Evolutionary conservation across 108 stramenopile genomes (phyloP), one percentile per base, ranked within the genome.

Genomic region (Nitzschia sp.): DNA sequence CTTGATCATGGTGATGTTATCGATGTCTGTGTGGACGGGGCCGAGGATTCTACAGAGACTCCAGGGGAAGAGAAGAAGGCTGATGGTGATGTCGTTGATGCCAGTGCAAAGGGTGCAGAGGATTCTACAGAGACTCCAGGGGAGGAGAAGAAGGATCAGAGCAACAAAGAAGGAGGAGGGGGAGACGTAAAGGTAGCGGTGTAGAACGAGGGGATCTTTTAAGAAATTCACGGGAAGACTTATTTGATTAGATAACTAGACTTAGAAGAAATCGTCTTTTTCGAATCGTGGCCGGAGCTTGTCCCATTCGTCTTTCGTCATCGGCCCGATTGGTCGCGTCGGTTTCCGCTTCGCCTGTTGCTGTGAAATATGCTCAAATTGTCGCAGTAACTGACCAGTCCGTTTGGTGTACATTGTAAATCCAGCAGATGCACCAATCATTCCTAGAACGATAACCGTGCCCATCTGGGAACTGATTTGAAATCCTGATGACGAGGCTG

Each of bases 341-440:
- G 76, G 75, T 26, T 54, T 72, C 21, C 85, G 73, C 44, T 77
- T 55, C 4, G 55, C 45, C 23, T 76, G 69, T 59, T 79, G 71
- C 34, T 74, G 54, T 13, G 68, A 44, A 4, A 76, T 52, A 33
- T 83, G 58, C 29, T 91, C 76, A 77, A 87, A 60, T 41, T 83
- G 82, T 28, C 68, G 67, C 31, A 91, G 53, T 79, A 91, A 83
- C 25, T 66, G 63, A 6, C 73, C 62, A 9, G 89, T 82, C 47
- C 78, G 68, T 63, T 84, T 85, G 0, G 89, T 91, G 61, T 91
- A 91, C 36, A 91, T 53, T 9, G 86, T 87, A 19, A 91, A 64
- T 2, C 89, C 89, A 23, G 89, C 89, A 27, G 84, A 81, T 5
- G 84, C 65, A 28, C 80, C 85, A 22, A 89, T 54, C 27, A 90